Percentiles rank a stretch among this genome's conserved stretches.
Conservation (phyloP, 352 stramenopile species). For the Pythium myriotylum region DNA sequence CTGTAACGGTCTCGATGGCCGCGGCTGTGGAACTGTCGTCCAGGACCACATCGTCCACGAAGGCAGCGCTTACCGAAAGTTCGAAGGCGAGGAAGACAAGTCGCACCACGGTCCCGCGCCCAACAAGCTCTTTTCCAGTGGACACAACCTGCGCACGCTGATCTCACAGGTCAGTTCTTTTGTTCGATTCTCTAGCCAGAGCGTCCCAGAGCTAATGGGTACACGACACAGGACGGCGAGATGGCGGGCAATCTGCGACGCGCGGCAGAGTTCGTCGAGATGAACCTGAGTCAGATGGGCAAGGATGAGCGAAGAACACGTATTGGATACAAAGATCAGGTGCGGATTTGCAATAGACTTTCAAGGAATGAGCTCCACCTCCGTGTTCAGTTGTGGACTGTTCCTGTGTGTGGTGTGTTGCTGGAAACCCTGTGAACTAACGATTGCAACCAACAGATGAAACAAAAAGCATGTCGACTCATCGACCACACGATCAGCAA, state of each 20-base stretch:
- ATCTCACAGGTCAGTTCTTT: conserved; percentile 76
- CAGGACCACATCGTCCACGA: conserved; percentile 96
- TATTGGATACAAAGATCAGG: conserved; percentile 97
- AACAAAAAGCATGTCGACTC: conserved; percentile 87
- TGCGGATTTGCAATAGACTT: conserved; percentile 32
- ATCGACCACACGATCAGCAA: conserved; percentile 94
- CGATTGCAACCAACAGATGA: conserved; percentile 76
- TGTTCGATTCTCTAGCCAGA: too few species aligned
- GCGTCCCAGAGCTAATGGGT: not conserved
- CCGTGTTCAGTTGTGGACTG: not conserved
- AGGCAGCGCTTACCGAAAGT: conserved; percentile 95
- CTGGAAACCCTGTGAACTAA: not conserved
- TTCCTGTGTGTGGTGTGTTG: not conserved
- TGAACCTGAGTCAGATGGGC: conserved; percentile 97
- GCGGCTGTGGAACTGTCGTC: conserved; percentile 92
- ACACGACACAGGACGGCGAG: conserved; percentile 63
- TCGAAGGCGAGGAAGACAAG: conserved; percentile 96
- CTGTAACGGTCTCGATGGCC: conserved; percentile 86
- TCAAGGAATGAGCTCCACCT: not conserved
- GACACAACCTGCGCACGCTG: conserved; percentile 95
- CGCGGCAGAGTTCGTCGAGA: conserved; percentile 92
- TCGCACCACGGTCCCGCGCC: conserved; percentile 95
- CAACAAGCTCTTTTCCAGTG: conserved; percentile 95
- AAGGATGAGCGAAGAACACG: conserved; percentile 95
- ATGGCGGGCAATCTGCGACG: conserved; percentile 85